Evolutionary conservation across 1,139 yeast species (phyloP), one percentile per base, ranked within the genome.

Genomic region (Wickerhamiella infanticola): DNA sequence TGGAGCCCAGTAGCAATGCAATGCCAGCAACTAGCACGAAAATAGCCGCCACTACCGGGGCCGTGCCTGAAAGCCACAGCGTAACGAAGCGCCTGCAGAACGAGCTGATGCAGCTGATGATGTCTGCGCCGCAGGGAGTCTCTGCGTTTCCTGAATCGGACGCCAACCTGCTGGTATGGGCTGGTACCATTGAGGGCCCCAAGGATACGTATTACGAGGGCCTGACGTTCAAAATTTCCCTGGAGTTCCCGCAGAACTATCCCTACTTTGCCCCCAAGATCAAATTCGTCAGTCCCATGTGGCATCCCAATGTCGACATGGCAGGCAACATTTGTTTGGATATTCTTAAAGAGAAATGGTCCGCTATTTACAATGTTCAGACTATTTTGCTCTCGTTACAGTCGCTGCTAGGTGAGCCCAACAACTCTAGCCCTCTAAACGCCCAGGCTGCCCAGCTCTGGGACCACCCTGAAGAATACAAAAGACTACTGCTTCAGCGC

Each of bases 261-360:
- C 83, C 83, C 5, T 78, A 72, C 58, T 63, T 67, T 38, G 77
- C 83, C 24, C 83, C 83, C 36, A 68, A 66, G 50, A 70, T 79
- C 56, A 71, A 69, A 53, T 79, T 79, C 62, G 68, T 70, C 39
- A 70, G 80, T 42, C 80, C 80, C 47, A 77, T 79, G 68, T 78
- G 78, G 69, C 86, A 79, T 56, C 86, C 86, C 47, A 79, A 79
- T 59, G 78, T 79, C 52, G 80, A 77, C 57, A 69, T 74, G 65
- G 66, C 73, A 50, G 85, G 85, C 41, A 74, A 76, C 58, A 75
- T 75, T 52, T 73, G 78, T 57, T 59, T 73, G 42, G 77, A 73
- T 56, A 73, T 73, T 49, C 62, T 66, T 50, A 65, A 66, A 55
- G 82, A 77, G 50, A 77, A 76, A 56, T 79, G 85, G 85, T 75